Base-by-base conservation (phyloP, 345 rosid species). In the Bruguiera gymnorhiza region DNA sequence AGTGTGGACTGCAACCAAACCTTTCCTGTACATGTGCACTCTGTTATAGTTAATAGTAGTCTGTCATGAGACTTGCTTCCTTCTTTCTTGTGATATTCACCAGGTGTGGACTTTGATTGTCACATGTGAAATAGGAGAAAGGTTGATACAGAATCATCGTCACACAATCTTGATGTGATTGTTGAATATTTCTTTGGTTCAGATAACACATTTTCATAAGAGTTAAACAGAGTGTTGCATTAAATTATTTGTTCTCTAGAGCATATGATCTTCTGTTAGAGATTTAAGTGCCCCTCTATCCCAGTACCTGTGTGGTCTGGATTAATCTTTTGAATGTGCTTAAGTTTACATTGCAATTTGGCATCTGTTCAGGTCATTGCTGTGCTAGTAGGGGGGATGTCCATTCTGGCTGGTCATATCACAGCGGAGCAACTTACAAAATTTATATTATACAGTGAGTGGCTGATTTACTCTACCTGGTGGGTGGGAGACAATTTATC, bases 391-490 rank as follows among this genome's bases (percentile, higher is more conserved):
- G 99, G 99, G 81, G 99, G 99, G 78, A 82, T 82, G 77, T 94
- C 81, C 77, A 94, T 94, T 78, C 81, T 94, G 74, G 84, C 79
- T 64, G 99, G 97, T 77, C 88, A 78, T 68, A 86, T 90, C 78
- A 88, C 99, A 53, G 90, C 96, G 31, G 99, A 94, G 88, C 78
- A 89, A 79, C 97, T 94, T 70, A 91, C 97, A 1, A 94, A 94
- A 84, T 94, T 87, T 80, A 82, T 94, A 82, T 73, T 94, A 74
- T 94, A 94, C 76, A 91, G 97, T 70, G 99, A 94, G 76, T 91
- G 97, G 99, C 83, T 94, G 81, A 91, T 94, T 72, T 94, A 86
- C 76, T 89, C 99, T 67, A 89, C 97, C 52, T 94, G 97, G 97
- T 91, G 93, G 96, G 91, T 88, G 64, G 97, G 97, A 64, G 99